A percentile compares a stretch with the other conserved stretches of the same genome.
These are phyloP conservation scores for Conringia planisiliqua DNA, from an alignment of 345 rosid species.

Conservation along the genomic window DNA sequence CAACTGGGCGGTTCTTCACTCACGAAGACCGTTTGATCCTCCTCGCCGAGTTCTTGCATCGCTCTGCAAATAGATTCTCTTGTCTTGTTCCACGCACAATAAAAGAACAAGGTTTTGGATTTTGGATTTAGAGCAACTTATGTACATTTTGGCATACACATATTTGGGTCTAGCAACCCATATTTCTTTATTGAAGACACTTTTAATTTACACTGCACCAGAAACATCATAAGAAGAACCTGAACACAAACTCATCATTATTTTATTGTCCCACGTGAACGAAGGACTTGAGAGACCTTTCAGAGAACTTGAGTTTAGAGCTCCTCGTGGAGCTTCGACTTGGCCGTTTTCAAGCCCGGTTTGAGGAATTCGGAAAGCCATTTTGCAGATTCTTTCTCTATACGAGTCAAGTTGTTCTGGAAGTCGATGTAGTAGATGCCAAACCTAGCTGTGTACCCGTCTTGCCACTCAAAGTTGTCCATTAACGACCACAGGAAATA, in stretches of 20 bases:
- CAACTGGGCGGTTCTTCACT: constrained; percentile 85
- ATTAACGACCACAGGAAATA: too few relatives aligned
- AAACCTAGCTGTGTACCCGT: too few relatives aligned
- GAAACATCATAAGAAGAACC: constrained; percentile 11
- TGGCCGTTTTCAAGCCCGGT: constrained; percentile 14
- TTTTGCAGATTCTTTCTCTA: constrained; percentile 34
- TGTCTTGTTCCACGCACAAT: background rate
- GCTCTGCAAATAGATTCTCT: constrained; percentile 56
- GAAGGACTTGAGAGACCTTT: background rate
- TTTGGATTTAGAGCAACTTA: background rate
- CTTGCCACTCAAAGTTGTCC: too few relatives aligned
- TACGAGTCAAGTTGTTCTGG: too few relatives aligned
- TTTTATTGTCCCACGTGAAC: background rate
- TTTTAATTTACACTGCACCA: background rate
- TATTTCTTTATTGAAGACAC: background rate
- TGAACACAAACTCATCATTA: background rate
- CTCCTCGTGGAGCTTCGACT: constrained; percentile 16
- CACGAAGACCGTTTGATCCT: constrained; percentile 64
- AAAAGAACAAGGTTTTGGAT: background rate
- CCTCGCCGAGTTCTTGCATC: constrained; percentile 85
- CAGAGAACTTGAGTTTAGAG: constrained; percentile 10
- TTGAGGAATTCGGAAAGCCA: constrained; percentile 27
- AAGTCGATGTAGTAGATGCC: too few relatives aligned
- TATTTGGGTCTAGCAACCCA: background rate
- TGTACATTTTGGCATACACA: background rate